Evolutionary conservation across 2,329 filamentous ascomycete genomes (phyloP).

Genomic region (Calonectria fujianensis): DNA sequence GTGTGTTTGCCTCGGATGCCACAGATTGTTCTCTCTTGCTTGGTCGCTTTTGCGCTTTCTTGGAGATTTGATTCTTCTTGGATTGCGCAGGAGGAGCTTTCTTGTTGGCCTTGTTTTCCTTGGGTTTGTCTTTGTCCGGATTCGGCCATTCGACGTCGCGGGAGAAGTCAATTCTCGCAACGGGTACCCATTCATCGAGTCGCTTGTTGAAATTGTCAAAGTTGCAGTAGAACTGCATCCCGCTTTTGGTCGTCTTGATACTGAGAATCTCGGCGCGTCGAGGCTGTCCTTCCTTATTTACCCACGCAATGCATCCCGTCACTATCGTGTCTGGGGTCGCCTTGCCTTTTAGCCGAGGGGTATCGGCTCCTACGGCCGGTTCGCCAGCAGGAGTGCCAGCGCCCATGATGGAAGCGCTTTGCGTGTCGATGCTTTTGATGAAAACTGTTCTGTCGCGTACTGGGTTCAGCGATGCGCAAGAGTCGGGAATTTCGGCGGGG

Average conservation of each 20-base stretch:
- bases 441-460: conserved; percentile 44
- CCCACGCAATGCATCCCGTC: conserved; percentile 77
- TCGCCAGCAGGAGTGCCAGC: conserved; percentile 70
- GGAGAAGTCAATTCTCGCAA: conserved; percentile 87
- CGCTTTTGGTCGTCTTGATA: conserved; percentile 91
- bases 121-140: conserved; percentile 88
- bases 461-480: conserved; percentile 37
- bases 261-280: conserved; percentile 98
- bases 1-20: conserved; percentile 71
- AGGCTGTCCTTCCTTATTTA: conserved; percentile 84
- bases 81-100: conserved; percentile 69
- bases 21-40: conserved; percentile 74
- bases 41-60: conserved; percentile 75
- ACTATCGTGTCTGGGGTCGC: conserved; percentile 89
- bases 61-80: conserved; percentile 76
- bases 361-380: conserved; percentile 73
- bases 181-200: conserved; percentile 89
- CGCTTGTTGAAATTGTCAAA: conserved; percentile 98
- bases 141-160: conserved; percentile 98
- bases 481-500: conserved; percentile 50
- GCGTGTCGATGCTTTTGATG: conserved; percentile 50
- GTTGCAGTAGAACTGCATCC: conserved; percentile 94
- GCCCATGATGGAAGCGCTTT: conserved; percentile 69
- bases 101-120: conserved; percentile 85
- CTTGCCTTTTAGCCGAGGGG: conserved; percentile 81